phyloP scores from a whole-genome alignment of 805 yeast species.

The Spathaspora passalidarum region DNA sequence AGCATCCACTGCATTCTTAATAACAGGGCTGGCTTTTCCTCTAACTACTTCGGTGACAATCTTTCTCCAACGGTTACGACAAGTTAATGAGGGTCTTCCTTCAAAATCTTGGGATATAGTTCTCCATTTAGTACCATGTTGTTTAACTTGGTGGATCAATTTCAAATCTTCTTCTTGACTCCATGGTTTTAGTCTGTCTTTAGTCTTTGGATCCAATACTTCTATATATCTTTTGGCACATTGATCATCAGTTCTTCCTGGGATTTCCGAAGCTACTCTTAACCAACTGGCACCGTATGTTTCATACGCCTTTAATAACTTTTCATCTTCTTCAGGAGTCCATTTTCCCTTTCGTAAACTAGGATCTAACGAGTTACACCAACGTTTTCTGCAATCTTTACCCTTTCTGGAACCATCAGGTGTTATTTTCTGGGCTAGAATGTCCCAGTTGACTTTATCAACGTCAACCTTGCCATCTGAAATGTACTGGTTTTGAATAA shows the following conservation, averaged over 20 bases:
- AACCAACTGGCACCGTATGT: conserved; percentile 83
- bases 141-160: conserved; percentile 64
- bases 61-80: conserved; percentile 91
- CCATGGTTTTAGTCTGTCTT: conserved; percentile 80
- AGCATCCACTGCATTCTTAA: conserved; percentile 58
- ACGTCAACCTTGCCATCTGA: conserved; percentile 19
- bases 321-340: conserved; percentile 77
- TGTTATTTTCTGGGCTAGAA: conserved; percentile 41
- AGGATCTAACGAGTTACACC: conserved; percentile 87
- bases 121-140: conserved; percentile 87
- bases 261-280: conserved; percentile 69
- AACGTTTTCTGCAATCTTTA: conserved; percentile 82
- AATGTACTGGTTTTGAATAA: conserved; percentile 31
- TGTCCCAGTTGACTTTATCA: conserved; percentile 61
- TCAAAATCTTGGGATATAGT: conserved; percentile 67
- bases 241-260: conserved; percentile 91
- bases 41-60: conserved; percentile 72
- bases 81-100: conserved; percentile 83
- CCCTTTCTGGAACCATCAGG: conserved; percentile 54
- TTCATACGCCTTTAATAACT: conserved; percentile 59
- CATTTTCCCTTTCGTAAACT: conserved; percentile 78
- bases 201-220: conserved; percentile 78
- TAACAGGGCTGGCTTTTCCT: conserved; percentile 55
- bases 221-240: conserved; percentile 90
- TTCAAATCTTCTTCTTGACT: conserved; percentile 67